Percentiles rank a stretch among this genome's conserved stretches.
These are phyloP conservation scores for Tricholoma saponaceum DNA, from an alignment of 768 basidiomycete species.

Conservation along the genomic window DNA sequence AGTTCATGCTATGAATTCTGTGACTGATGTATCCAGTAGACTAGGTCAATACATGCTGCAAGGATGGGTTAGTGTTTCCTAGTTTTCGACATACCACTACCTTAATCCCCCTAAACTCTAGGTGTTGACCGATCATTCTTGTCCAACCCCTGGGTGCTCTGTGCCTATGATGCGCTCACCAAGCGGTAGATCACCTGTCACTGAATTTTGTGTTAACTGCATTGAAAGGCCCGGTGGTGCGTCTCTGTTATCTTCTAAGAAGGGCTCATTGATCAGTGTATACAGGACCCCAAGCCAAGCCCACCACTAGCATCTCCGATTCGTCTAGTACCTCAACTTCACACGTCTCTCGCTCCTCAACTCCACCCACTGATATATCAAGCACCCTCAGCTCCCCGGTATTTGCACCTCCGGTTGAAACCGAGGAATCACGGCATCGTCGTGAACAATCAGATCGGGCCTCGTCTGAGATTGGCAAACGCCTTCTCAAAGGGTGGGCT, in stretches of 20 bases:
- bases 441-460: conserved; percentile 81
- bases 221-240: conserved; percentile 28
- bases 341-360: conserved; percentile 58
- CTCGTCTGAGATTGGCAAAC: conserved; percentile 73
- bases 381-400: conserved; percentile 55
- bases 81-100: not conserved
- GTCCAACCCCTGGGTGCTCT: conserved; percentile 50
- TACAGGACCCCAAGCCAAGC: conserved; percentile 6
- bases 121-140: conserved; percentile 65
- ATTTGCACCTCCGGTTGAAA: conserved; percentile 62
- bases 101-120: conserved; percentile 17
- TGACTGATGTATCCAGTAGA: conserved; percentile 53
- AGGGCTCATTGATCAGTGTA: conserved; percentile 6
- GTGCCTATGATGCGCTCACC: conserved; percentile 79
- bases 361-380: conserved; percentile 76
- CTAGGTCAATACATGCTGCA: conserved; percentile 72
- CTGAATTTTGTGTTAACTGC: conserved; percentile 64
- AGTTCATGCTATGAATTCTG: conserved; percentile 37
- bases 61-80: conserved; percentile 58
- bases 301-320: conserved; percentile 15
- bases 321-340: conserved; percentile 45
- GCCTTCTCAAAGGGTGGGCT: conserved; percentile 78
- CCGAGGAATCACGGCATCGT: conserved; percentile 59
- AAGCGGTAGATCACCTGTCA: conserved; percentile 35
- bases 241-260: not conserved